Base-by-base conservation (phyloP, 352 stramenopile species). In the Thalassiosira hispida region DNA sequence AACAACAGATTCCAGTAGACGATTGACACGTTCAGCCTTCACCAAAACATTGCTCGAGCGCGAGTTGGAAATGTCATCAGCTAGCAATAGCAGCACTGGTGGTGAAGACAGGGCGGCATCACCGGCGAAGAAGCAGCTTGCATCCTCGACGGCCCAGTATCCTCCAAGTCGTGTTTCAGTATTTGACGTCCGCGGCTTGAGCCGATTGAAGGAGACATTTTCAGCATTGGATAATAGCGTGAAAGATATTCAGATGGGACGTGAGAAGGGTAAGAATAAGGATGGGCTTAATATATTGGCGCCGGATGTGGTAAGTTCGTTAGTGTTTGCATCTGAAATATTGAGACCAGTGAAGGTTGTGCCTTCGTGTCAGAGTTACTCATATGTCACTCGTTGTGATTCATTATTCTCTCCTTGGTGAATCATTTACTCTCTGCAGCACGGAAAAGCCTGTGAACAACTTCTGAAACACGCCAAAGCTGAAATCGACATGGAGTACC, bases 141-240 rank as follows among this genome's bases (percentile, higher is more conserved):
- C 14, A 57, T 33, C 23, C 2, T 46, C 20, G 27, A 49, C 11
- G 38, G 7, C 12, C 20, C 20, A 52, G 11, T 9, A 29, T 38
- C 29, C 7, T 61, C 22, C 70, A 6, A 60, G 69, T 18, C 70
- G 77, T 12, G 57, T 78, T 27, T 92, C 85, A 11, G 77, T 88
- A 14, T 94, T 94, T 77, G 85, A 91, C 53, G 76, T 92, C n/a
- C 51, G 69, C 35, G 88, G 88, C 27, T 75, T 94, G 40, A 47
- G 67, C 1, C 77, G 85, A 42, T 47, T 94, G 2, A 75, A 86
- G 22, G 79, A 90, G 27, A 91, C 88, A 8, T 94, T 94, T 81
- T 56, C 61, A 3, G 78, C 74, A 2, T 87, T 94, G 49, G 88
- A 94, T 72, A 83, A 87, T 47, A 88, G 76, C 61, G 66, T 85